Conservation (phyloP, 2,329 filamentous ascomycete genomes). For the Neofusicoccum sp. region DNA sequence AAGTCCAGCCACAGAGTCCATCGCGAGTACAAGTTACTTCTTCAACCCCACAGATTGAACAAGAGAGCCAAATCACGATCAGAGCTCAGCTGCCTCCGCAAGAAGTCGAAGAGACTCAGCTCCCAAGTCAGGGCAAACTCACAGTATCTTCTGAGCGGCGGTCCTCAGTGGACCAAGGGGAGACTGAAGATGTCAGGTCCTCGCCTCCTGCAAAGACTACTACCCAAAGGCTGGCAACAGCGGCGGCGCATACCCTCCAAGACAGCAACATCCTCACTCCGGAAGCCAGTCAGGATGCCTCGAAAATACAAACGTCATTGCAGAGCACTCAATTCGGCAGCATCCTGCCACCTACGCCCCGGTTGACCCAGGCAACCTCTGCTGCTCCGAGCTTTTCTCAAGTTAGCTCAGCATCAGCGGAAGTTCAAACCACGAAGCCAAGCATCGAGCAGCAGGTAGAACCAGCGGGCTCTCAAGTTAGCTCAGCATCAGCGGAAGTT, state of each 20-base stretch:
- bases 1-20: background rate
- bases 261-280: constrained; percentile 20
- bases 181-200: background rate
- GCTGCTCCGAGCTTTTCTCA: constrained; percentile 10
- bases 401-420: background rate
- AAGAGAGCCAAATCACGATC: background rate
- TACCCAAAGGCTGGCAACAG: background rate
- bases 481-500: background rate
- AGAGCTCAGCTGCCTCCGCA: background rate
- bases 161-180: no score
- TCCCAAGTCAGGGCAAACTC: no score
- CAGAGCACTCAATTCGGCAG: constrained; percentile 22
- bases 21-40: background rate
- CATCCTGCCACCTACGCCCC: constrained; percentile 35
- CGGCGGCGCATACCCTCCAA: background rate
- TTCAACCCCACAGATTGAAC: background rate
- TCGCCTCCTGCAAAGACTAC: background rate
- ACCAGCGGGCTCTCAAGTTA: background rate
- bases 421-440: background rate
- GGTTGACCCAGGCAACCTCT: constrained; percentile 36
- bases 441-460: background rate
- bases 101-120: background rate
- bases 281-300: constrained; percentile 28
- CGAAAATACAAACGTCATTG: constrained; percentile 25
- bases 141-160: no score